Evolutionary conservation across 1,139 yeast genomes (phyloP).

Genomic region (Lodderomyces jiufengensis): DNA sequence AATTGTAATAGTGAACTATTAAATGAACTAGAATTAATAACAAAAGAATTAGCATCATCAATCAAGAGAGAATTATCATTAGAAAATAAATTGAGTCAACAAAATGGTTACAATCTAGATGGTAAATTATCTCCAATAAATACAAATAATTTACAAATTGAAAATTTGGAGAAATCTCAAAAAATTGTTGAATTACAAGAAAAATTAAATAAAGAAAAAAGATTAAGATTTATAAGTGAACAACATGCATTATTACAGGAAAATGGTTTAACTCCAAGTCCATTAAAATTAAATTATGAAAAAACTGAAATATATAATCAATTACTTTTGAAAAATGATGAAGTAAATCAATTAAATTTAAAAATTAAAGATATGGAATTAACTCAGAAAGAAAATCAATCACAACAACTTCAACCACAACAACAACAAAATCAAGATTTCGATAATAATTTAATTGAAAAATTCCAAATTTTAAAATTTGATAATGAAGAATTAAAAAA

Average conservation of each 20-base stretch:
- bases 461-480: slow-evolving; percentile 6
- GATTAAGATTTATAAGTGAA: slow-evolving; percentile 64
- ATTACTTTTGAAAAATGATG: slow-evolving; percentile 46
- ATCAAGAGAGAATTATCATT: slow-evolving; percentile 61
- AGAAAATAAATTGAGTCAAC: slow-evolving; percentile 42
- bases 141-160: slow-evolving; percentile 16
- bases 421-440: slow-evolving; percentile 22
- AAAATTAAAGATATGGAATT: slow-evolving; percentile 35
- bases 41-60: slow-evolving; percentile 68
- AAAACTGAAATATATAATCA: slow-evolving; percentile 50
- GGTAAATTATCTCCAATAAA: slow-evolving; percentile 2
- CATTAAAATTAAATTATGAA: slow-evolving; percentile 54
- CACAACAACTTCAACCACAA: no score
- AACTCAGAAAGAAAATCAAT: slow-evolving; percentile 36
- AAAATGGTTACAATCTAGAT: slow-evolving; percentile 5
- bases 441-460: slow-evolving; percentile 21
- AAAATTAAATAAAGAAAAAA: slow-evolving; percentile 59
- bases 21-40: slow-evolving; percentile 62
- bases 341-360: slow-evolving; percentile 41
- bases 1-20: slow-evolving; percentile 55
- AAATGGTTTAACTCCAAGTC: slow-evolving; percentile 51
- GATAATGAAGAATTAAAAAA: slow-evolving; percentile 15
- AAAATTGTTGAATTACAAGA: slow-evolving; percentile 52
- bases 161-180: slow-evolving; percentile 41
- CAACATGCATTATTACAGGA: slow-evolving; percentile 60